phyloP scores from a whole-genome alignment of 441 rosid genomes.

The Gossypium aridum region DNA sequence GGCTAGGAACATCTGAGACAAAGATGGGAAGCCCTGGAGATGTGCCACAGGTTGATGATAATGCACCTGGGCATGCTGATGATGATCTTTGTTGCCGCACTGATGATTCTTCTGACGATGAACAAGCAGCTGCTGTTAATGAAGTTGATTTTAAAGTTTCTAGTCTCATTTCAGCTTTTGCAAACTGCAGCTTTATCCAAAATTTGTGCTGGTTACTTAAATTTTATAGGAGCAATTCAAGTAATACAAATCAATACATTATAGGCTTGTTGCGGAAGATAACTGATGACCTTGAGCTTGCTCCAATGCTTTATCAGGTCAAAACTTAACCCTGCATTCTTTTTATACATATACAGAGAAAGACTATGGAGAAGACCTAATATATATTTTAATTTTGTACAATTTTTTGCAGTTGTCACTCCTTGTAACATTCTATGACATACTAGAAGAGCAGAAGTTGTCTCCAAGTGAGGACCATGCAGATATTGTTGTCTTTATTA shows the following conservation, averaged over 20 bases:
- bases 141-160: slow-evolving; percentile 97
- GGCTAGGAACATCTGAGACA: slow-evolving; percentile 28
- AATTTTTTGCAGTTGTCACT: slow-evolving; percentile 71
- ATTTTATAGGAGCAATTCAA: slow-evolving; percentile 77
- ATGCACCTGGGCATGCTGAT: slow-evolving; percentile 28
- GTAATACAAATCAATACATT: slow-evolving; percentile 55
- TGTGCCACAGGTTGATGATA: slow-evolving; percentile 26
- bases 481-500: slow-evolving; percentile 58
- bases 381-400: slow-evolving; percentile 9
- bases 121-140: slow-evolving; percentile 44
- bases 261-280: slow-evolving; percentile 65
- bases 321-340: background rate
- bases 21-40: slow-evolving; percentile 27
- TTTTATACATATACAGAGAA: background rate
- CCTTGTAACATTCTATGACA: slow-evolving; percentile 60
- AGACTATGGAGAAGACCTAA: slow-evolving; percentile 2
- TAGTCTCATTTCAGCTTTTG: slow-evolving; percentile 70
- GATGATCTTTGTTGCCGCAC: slow-evolving; percentile 41
- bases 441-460: slow-evolving; percentile 79
- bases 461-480: slow-evolving; percentile 55
- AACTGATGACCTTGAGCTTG: slow-evolving; percentile 77
- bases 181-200: slow-evolving; percentile 70
- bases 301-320: slow-evolving; percentile 99
- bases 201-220: slow-evolving; percentile 91
- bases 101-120: slow-evolving; percentile 69